Base-by-base conservation (phyloP, 1,284 basidiomycete genomes). In the Cutaneotrichosporon sp. region DNA sequence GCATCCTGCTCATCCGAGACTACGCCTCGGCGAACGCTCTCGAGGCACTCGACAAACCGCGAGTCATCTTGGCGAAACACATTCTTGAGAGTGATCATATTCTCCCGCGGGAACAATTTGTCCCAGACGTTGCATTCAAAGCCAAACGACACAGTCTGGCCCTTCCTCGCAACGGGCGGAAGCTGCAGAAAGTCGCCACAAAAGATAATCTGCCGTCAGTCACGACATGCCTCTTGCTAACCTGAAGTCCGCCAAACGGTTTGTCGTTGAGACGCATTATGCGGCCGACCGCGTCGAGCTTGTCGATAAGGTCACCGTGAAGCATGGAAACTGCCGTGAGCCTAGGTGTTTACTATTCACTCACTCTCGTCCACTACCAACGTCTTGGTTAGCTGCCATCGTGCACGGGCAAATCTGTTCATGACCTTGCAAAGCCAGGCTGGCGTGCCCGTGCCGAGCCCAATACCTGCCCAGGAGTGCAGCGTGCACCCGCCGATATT, bases 231-330 rank as follows among this genome's bases (percentile, higher is more conserved):
- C 11, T 37, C 3, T 44, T 42, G 51, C 75, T 22, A 34, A 88
- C 88, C 78, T 92, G 87, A 32, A 97, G 87, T 1, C 92, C 92
- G 10, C 94, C 93, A 60, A 97, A 97, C 0, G 91, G 87, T 10
- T 5, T 5, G 1, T 17, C 0, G 3, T 10, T 29, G 29, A 14
- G 4, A 4, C 42, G 42, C 17, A 22, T n/a, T 42, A 75, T 70
- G 25, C 79, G 76, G 11, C 81, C 88, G 46, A 91, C 82, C 24
- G 80, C 76, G 35, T 83, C 84, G 51, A 97, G 79, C 64, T 93
- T 93, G 67, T 97, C 92, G 60, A 97, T 90, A 2, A 84, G 63
- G 7, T 68, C 69, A 1, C 78, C 82, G 41, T 81, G 79, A 32
- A 84, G 72, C 82, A 83, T 83, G 0, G 82, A 83, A 20, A 83